phyloP scores from a whole-genome alignment of 2,329 filamentous ascomycete species.

The Hansfordia pulvinata region DNA sequence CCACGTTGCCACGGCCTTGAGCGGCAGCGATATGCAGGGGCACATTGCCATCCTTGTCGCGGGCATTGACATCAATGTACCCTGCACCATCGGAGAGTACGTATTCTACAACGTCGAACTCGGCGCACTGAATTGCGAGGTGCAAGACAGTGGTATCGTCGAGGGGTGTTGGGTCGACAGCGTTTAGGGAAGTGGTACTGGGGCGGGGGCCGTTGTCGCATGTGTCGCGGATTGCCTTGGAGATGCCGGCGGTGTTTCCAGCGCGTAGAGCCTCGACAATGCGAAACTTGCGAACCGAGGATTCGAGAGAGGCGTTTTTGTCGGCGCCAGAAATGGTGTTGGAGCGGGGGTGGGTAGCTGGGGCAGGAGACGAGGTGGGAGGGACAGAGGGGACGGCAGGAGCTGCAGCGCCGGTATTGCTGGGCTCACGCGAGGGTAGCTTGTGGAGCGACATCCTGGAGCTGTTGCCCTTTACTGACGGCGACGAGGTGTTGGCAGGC shows the following conservation, averaged over 20 bases:
- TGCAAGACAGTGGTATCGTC: slow-evolving; percentile 87
- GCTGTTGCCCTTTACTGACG: slow-evolving; percentile 1
- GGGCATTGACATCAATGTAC: slow-evolving; percentile 70
- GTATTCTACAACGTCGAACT: slow-evolving; percentile 84
- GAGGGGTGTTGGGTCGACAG: slow-evolving; percentile 29
- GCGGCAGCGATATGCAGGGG: slow-evolving; percentile 77
- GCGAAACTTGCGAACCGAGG: slow-evolving; percentile 87
- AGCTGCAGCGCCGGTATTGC: not conserved
- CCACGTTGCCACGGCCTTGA: slow-evolving; percentile 67
- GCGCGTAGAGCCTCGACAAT: slow-evolving; percentile 85
- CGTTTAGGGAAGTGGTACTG: slow-evolving; percentile 41
- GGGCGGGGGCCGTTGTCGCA: slow-evolving; percentile 34
- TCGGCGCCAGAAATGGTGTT: slow-evolving; percentile 18
- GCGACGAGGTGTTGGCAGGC: slow-evolving; percentile 2
- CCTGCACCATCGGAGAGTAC: slow-evolving; percentile 64
- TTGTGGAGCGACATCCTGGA: slow-evolving; percentile 3
- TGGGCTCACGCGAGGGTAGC: not conserved
- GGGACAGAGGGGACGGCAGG: slow-evolving; percentile 9
- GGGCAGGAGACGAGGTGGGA: slow-evolving; percentile 12
- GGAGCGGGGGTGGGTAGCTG: slow-evolving; percentile 19
- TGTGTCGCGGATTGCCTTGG: slow-evolving; percentile 65
- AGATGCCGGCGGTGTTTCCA: slow-evolving; percentile 83
- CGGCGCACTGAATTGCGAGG: slow-evolving; percentile 89
- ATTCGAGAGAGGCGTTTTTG: slow-evolving; percentile 57
- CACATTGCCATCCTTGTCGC: slow-evolving; percentile 89